Conservation (phyloP, 2,329 filamentous ascomycete genomes). For the Ophiostoma populinum region DNA sequence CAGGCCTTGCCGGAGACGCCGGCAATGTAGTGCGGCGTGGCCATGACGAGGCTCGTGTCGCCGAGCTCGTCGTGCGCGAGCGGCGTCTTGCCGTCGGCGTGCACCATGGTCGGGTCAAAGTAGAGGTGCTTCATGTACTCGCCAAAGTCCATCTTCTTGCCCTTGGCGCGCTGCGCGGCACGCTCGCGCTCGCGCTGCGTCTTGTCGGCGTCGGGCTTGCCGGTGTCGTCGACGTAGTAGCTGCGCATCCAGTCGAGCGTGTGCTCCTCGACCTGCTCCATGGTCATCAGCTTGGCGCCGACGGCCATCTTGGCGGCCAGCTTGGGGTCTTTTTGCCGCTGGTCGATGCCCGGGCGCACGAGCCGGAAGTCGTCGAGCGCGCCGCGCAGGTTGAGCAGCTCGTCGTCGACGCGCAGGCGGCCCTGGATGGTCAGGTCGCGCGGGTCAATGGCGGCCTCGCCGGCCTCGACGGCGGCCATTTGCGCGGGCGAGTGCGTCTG, state of each 20-base stretch:
- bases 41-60: slow-evolving; percentile 29
- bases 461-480: slow-evolving; percentile 63
- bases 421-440: slow-evolving; percentile 61
- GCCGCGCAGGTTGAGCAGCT: slow-evolving; percentile 44
- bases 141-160: slow-evolving; percentile 1
- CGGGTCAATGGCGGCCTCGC: slow-evolving; percentile 58
- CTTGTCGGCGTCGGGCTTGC: slow-evolving; percentile 12
- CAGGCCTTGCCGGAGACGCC: slow-evolving; percentile 23
- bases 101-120: slow-evolving; percentile 20
- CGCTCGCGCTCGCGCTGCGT: slow-evolving; percentile 12
- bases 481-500: slow-evolving; percentile 66
- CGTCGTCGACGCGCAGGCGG: slow-evolving; percentile 52
- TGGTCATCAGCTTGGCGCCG: slow-evolving; percentile 37
- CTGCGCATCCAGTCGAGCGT: slow-evolving; percentile 30
- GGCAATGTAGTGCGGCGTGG: slow-evolving; percentile 32
- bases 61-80: slow-evolving; percentile 12
- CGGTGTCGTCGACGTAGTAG: slow-evolving; percentile 12
- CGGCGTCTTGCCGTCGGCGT: slow-evolving; percentile 14
- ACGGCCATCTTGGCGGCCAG: slow-evolving; percentile 13
- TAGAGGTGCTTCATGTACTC: slow-evolving; percentile 16
- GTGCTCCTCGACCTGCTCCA: slow-evolving; percentile 43
- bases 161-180: slow-evolving; percentile 14
- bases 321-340: slow-evolving; percentile 35
- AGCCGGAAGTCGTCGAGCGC: slow-evolving; percentile 70
- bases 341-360: slow-evolving; percentile 63